Evolutionary conservation across 306 rosid species (phyloP), one percentile per base, ranked within the genome.

Genomic region (Cucurbita moschata): DNA sequence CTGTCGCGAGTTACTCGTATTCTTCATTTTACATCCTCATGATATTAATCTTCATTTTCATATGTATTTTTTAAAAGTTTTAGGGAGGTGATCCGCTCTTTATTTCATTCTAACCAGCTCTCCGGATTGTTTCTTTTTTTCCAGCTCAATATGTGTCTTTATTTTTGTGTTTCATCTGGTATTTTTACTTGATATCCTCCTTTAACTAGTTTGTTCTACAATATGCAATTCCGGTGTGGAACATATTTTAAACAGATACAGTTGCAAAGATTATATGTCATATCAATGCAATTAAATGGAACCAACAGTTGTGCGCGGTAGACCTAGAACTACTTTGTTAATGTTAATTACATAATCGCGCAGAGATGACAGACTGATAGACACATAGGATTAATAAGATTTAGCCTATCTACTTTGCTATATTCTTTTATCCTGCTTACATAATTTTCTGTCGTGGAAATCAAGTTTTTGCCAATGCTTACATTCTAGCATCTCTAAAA

Each of bases 1-100:
- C 15, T 39, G 50, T 40, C 12, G 46, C 47, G 46, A 35, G 18
- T 61, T 61, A 14, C 19, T 37, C 42, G 19, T 67, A 67, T 0
- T 44, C 10, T 67, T 23, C 55, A 46, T 65, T 43, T 54, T 12
- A 73, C 71, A 38, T 61, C 1, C 11, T 43, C 8, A 14, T 47
- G 46, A 30, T 23, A 15, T 35, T 40, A 12, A 19, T 61, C 40
- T 54, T n/a, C 51, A 72, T 57, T 51, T 1, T 62, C 43, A 50
- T 38, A 47, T 50, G 43, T 55, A 18, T 39, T 66, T 66, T 12
- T 55, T 44, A 4, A n/a, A 43, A 46, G 35, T 73, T 60, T 60
- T 77, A 90, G 98, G 88, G 70, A 55, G 89, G 87, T 65, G 98
- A 92, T 85, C 98, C 53, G 16, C 40, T 44, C 66, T 1, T 35